These are phyloP conservation scores for Graphilbum fragrans DNA, from an alignment of 2,329 filamentous ascomycete genomes.

Conservation along the genomic window DNA sequence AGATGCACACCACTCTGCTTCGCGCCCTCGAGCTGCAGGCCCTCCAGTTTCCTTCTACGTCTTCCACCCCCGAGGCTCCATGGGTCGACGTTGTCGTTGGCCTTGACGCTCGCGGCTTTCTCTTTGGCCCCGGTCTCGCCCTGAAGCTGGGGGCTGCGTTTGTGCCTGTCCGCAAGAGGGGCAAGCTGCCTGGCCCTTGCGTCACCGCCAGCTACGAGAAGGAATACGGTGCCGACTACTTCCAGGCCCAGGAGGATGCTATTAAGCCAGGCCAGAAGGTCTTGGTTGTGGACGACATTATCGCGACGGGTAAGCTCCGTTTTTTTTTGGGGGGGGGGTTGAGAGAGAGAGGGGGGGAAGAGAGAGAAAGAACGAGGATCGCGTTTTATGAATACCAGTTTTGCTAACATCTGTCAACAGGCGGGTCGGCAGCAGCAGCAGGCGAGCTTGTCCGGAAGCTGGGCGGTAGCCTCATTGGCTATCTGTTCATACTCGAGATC, in stretches of 20 bases:
- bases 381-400: not conserved
- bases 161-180: slow-evolving; percentile 87
- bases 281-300: slow-evolving; percentile 92
- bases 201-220: slow-evolving; percentile 81
- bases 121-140: slow-evolving; percentile 86
- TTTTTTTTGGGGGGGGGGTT: not conserved
- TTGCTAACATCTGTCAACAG: slow-evolving; percentile 32
- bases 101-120: slow-evolving; percentile 85
- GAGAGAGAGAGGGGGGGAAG: too few species aligned
- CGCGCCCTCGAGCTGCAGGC: slow-evolving; percentile 79
- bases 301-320: slow-evolving; percentile 74
- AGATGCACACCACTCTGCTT: slow-evolving; percentile 64
- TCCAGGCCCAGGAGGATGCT: slow-evolving; percentile 86
- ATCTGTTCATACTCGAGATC: slow-evolving; percentile 91
- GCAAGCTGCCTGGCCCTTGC: slow-evolving; percentile 86
- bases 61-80: slow-evolving; percentile 40
- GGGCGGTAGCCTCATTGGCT: slow-evolving; percentile 76
- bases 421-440: slow-evolving; percentile 82
- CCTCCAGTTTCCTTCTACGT: slow-evolving; percentile 34
- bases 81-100: slow-evolving; percentile 74
- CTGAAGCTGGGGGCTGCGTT: slow-evolving; percentile 74
- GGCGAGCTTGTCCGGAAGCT: slow-evolving; percentile 77
- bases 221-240: slow-evolving; percentile 90
- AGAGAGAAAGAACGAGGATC: too few species aligned
- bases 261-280: slow-evolving; percentile 82